Base-by-base conservation (phyloP, 2,329 filamentous ascomycete species). In the Eutypa lata region DNA sequence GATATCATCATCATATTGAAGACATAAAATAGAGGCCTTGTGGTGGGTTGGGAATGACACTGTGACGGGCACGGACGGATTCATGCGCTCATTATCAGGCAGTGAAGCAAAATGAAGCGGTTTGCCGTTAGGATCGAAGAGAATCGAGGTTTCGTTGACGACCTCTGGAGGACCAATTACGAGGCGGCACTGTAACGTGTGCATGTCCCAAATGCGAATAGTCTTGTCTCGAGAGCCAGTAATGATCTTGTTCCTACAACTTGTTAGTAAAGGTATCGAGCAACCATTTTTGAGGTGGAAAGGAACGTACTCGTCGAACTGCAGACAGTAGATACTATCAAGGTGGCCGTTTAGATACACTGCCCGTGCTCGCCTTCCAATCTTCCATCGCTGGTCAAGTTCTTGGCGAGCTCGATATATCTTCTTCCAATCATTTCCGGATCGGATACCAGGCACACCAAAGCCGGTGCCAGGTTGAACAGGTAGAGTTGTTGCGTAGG, bases 281-380 rank as follows among this genome's bases (percentile, higher is more conserved):
- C 6, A 18, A 7, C 22, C 35, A n/a, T n/a, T 14, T 38, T 18
- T 38, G 47, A 16, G 37, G 7, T n/a, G 13, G 22, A 18, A 26
- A 28, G n/a, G 21, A 18, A 76, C 87, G 63, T 81, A 91, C 87
- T 97, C 93, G 69, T 99, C 94, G 68, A 97, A 99, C 68, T 99
- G 94, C 52, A 96, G 83, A 71, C 94, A 99, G 74, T 99, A 99
- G 53, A 99, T 95, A 60, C 91, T 97, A 70, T 99, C 94, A 24
- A 87, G 86, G 69, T 99, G 94, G 2, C 94, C 94, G 63, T 94
- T 91, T 21, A 99, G 80, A 70, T 97, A 97, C 52, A 96, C 85
- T 0, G 91, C 87, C 45, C 84, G 87, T 8, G 91, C 90, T 40
- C 61, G 55, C 59, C 87, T 86, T 52, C 89, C 88, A 48, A 86